Evolutionary conservation across 2,329 filamentous ascomycete genomes (phyloP), one percentile per base, ranked within the genome.

Genomic region (Phaeosphaeria sp.): DNA sequence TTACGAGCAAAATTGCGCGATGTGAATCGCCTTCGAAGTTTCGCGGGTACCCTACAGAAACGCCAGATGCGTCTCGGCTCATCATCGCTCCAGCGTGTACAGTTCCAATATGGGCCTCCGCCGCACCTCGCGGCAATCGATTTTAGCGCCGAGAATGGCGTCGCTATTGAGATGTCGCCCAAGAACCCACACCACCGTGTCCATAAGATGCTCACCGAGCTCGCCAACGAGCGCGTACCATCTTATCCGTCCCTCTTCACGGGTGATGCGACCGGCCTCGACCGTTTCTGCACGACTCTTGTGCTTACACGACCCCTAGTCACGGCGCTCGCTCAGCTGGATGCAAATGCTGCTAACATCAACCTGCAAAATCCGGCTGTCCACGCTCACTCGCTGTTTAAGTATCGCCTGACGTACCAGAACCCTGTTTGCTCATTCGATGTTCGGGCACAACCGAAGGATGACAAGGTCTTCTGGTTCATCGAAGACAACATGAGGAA

Each of bases 11-110:
- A 88, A 25, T 80, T 93, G 46, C 84, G 86, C 64, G 85, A 87
- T 13, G 85, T 95, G 56, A 87, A 91, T 67, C 86, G 89, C 20
- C 82, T 95, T 25, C 87, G 92, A 40, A 84, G 85, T 44, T 91
- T 91, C 67, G 81, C 92, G 24, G 84, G 87, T 45, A 87, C 89
- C 1, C 84, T 93, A 60, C 66, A 74, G 81, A 86, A 53, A 79
- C 81, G 60, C 81, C 85, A 63, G 81, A 83, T 51, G 83, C 91
- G 36, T 79, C 80, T 44, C 84, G 85, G 70, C 83, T 88, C 64
- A 79, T 83, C 42, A 82, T 94, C 54, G 80, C 81, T 63, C 81
- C 85, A 71, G 39, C 63, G 70, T 60, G 83, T 95, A 6, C 79
- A 84, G 2, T 92, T 95, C 73, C 85, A 82, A n/a, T 96, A 95